These are phyloP conservation scores for Cantharellus cinnabarinus DNA, from an alignment of 768 basidiomycete species.

Conservation along the genomic window DNA sequence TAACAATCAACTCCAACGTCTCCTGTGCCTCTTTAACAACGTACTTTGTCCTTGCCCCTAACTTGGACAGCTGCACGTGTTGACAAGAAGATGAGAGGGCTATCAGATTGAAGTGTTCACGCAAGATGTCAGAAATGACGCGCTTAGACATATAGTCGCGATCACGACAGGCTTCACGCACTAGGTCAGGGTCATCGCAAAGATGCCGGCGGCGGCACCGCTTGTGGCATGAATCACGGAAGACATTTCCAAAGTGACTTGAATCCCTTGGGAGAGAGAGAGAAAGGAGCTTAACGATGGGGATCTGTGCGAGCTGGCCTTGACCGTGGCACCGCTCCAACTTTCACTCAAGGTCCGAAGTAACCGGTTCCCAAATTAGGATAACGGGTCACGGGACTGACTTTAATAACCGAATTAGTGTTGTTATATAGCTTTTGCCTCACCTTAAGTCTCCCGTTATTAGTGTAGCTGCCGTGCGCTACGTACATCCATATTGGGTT, in stretches of 20 bases:
- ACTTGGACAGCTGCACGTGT: slow-evolving; percentile 86
- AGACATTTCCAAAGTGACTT: slow-evolving; percentile 2
- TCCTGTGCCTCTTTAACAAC: neutral
- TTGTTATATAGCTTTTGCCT: too few relatives aligned
- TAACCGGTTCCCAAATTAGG: too few relatives aligned
- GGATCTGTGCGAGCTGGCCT: too few relatives aligned
- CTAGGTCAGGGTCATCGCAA: slow-evolving; percentile 85
- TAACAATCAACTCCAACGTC: neutral
- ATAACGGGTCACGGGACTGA: too few relatives aligned
- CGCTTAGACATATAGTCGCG: neutral
- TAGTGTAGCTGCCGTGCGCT: too few relatives aligned
- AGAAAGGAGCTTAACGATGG: too few relatives aligned
- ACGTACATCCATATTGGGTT: too few relatives aligned
- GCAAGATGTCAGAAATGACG: neutral
- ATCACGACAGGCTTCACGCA: slow-evolving; percentile 17
- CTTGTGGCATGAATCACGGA: slow-evolving; percentile 72
- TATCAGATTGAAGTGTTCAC: slow-evolving; percentile 15
- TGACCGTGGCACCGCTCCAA: too few relatives aligned
- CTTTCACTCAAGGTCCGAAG: too few relatives aligned
- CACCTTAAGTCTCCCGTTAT: too few relatives aligned
- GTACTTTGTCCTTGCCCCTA: slow-evolving; percentile 50
- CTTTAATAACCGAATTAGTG: too few relatives aligned
- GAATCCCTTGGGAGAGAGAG: too few relatives aligned
- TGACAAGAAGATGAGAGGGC: slow-evolving; percentile 80
- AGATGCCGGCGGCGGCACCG: slow-evolving; percentile 76